Evolutionary conservation across 192 early-diverging fungal genomes (phyloP), one percentile per base, ranked within the genome.

Genomic region (Helicostylum pulchrum): DNA sequence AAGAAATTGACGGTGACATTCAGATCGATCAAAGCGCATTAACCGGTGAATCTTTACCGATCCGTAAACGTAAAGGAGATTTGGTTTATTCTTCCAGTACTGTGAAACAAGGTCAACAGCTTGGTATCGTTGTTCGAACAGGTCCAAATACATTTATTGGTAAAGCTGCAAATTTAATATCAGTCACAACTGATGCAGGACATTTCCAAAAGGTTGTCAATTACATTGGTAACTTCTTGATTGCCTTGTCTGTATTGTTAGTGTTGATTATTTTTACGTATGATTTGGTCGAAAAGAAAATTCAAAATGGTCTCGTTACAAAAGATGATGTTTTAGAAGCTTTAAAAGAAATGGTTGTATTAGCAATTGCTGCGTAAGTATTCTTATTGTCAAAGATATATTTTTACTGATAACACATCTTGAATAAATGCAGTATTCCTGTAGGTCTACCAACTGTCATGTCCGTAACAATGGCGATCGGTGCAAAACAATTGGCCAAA

Each of bases 401-500:
- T 61, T 20, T 42, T 30, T 52, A 21, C 44, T 39, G 6, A 39
- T 10, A 39, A 39, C 36, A 39, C 36, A 39, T 39, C 7, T 39
- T 39, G 45, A 31, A 49, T 53, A n/a, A n/a, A 26, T 26, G 26
- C 23, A 72, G 84, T 44, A 90, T 92, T 65, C 90, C 90, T 17
- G 81, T 91, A 36, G 90, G 90, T 62, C 74, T 92, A 1, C 91
- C 89, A 11, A 88, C 91, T 6, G 87, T 92, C 55, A 82, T 92
- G 84, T 84, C 86, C n/a, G 90, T 92, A 17, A 92, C 91, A 8
- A 91, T 92, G 89, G 91, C 91, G 54, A 83, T 92, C 43, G 90
- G 90, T 62, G 88, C 90, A 11, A 74, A 76, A 23, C 78, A 91
- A 61, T 65, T 92, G 47, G 88, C 90, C 10, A 78, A 80, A 19